Conservation (phyloP, 2,329 filamentous ascomycete genomes). For the Aspergillus udagawae region DNA sequence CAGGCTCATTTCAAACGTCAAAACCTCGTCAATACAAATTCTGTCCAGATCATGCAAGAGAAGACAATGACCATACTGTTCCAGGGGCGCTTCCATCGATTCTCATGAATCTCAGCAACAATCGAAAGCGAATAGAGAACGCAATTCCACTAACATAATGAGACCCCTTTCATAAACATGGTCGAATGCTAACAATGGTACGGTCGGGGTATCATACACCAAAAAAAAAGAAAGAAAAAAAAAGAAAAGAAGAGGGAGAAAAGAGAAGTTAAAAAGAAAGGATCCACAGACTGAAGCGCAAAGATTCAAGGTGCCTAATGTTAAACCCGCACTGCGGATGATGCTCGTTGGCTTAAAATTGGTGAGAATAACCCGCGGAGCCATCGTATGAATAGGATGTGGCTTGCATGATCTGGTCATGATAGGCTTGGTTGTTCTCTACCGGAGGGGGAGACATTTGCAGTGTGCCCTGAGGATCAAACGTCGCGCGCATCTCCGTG, state of each 20-base stretch:
- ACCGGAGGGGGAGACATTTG: slow-evolving; percentile 22
- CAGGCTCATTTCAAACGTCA: no score
- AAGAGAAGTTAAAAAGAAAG: not conserved
- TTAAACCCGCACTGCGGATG: not conserved
- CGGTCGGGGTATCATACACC: not conserved
- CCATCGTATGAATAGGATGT: slow-evolving; percentile 5
- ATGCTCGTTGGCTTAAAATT: slow-evolving; percentile 5
- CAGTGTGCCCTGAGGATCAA: slow-evolving; percentile 18
- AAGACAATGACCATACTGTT: no score
- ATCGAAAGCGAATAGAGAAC: not conserved
- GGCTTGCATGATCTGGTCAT: slow-evolving; percentile 11
- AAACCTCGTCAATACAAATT: no score
- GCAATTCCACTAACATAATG: not conserved
- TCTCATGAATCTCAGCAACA: not conserved
- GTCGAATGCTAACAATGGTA: not conserved
- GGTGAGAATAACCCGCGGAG: not conserved
- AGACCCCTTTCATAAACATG: not conserved
- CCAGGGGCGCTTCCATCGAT: not conserved
- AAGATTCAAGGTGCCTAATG: not conserved
- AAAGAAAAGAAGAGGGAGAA: slow-evolving; percentile 14
- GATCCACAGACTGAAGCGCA: not conserved
- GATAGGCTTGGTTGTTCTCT: slow-evolving; percentile 16
- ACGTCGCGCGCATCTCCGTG: slow-evolving; percentile 17
- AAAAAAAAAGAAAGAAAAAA: slow-evolving; percentile 2
- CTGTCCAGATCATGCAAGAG: not conserved